phyloP scores from a whole-genome alignment of 352 stramenopile genomes.

The Pythium dissimile region DNA sequence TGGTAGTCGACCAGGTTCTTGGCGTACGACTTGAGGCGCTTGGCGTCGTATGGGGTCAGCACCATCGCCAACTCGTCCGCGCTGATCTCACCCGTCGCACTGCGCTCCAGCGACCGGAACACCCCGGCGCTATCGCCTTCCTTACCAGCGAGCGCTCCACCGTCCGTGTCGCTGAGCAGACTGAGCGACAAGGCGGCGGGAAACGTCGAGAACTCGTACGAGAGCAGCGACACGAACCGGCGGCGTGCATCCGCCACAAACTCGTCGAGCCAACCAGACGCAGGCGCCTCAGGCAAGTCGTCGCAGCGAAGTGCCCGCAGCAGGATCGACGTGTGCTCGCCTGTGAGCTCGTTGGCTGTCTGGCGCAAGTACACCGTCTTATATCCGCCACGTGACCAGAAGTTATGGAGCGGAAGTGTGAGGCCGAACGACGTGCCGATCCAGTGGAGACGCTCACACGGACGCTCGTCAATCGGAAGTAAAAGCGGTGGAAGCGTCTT shows the following conservation, averaged over 20 bases:
- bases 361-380: conserved; percentile 97
- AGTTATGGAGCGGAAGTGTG: conserved; percentile 95
- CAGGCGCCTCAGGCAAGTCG: conserved; percentile 70
- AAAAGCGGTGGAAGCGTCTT: conserved; percentile 97
- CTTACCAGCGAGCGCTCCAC: conserved; percentile 18
- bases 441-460: conserved; percentile 96
- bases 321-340: conserved; percentile 97
- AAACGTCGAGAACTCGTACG: conserved; percentile 92
- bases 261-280: conserved; percentile 90
- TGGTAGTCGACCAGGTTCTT: conserved; percentile 99
- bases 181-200: conserved; percentile 89
- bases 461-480: conserved; percentile 92
- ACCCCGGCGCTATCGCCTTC: neutral
- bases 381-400: conserved; percentile 95
- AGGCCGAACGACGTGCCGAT: conserved; percentile 98
- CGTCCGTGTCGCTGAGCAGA: conserved; percentile 76
- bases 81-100: conserved; percentile 72
- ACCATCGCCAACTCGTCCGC: conserved; percentile 89
- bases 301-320: conserved; percentile 70
- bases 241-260: conserved; percentile 94
- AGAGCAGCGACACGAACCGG: conserved; percentile 93
- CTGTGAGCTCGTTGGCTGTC: conserved; percentile 99
- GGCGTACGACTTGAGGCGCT: conserved; percentile 97
- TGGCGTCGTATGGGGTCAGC: conserved; percentile 96
- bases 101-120: conserved; percentile 46